Conservation (phyloP, 140 eudicot species). For the Stevia rebaudiana region DNA sequence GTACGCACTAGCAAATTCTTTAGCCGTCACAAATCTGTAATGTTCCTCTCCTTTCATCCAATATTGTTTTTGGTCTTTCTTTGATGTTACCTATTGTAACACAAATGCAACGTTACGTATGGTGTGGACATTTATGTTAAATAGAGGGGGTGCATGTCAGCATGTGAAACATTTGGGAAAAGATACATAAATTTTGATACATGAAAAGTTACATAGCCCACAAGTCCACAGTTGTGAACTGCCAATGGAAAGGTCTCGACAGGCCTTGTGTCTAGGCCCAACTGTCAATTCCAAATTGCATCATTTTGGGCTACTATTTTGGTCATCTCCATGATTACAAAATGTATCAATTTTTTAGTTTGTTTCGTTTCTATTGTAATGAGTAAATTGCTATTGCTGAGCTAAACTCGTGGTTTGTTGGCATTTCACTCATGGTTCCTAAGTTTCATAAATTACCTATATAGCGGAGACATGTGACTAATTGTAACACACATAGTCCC, state of each 20-base stretch:
- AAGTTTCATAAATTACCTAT: too few species aligned
- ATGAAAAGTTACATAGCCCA: neutral
- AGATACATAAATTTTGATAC: neutral
- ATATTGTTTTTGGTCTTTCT: slow-evolving; percentile 42
- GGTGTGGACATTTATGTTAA: neutral
- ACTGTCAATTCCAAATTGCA: neutral
- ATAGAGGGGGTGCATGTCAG: neutral
- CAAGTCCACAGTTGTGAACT: too few species aligned
- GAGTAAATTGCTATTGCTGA: too few species aligned
- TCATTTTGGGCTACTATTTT: neutral
- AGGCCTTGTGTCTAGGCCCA: neutral
- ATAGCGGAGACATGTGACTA: too few species aligned
- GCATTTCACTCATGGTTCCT: too few species aligned
- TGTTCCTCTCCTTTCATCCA: slow-evolving; percentile 33
- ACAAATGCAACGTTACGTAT: neutral
- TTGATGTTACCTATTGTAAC: slow-evolving; percentile 49
- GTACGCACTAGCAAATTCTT: slow-evolving; percentile 38
- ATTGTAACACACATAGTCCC: too few species aligned
- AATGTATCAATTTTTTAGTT: neutral
- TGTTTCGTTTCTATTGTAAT: neutral
- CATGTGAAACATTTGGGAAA: neutral
- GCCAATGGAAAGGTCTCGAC: neutral
- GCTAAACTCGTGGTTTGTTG: too few species aligned
- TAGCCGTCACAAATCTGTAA: slow-evolving; percentile 34
- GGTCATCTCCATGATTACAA: neutral